phyloP scores from a whole-genome alignment of 805 yeast species.

The Starmerella geochares region DNA sequence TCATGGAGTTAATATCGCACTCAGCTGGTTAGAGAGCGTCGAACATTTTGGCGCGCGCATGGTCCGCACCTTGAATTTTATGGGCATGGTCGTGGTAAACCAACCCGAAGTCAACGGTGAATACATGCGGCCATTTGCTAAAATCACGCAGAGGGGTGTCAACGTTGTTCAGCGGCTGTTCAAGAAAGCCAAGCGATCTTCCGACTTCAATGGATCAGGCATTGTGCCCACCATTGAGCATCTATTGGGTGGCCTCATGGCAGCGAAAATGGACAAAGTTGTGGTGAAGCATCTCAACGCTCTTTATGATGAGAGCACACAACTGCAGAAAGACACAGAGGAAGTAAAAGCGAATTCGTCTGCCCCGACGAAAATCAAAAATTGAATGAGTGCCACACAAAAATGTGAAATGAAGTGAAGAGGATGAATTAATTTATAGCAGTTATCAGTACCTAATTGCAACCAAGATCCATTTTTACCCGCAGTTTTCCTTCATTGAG shows the following conservation, averaged over 20 bases:
- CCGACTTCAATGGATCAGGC: constrained; percentile 23
- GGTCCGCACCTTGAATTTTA: constrained; percentile 33
- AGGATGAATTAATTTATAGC: background rate
- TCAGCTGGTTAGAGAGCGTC: constrained; percentile 31
- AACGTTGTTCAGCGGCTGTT: constrained; percentile 31
- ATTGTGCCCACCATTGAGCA: constrained; percentile 34
- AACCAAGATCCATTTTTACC: too few relatives aligned
- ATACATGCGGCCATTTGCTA: constrained; percentile 32
- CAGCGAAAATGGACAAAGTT: constrained; percentile 33
- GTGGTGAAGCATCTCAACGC: constrained; percentile 33
- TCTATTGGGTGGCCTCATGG: constrained; percentile 34
- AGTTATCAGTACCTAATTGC: background rate
- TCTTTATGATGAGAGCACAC: constrained; percentile 28
- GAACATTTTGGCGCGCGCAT: constrained; percentile 34
- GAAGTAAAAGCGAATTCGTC: background rate
- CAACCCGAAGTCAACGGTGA: constrained; percentile 22
- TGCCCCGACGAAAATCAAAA: background rate
- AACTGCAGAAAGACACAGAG: background rate
- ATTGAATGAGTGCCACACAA: background rate
- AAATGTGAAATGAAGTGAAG: too few relatives aligned
- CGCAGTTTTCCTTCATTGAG: too few relatives aligned
- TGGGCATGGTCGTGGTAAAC: constrained; percentile 33
- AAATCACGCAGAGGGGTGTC: constrained; percentile 33
- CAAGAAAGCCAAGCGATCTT: constrained; percentile 28
- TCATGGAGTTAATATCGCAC: constrained; percentile 28